These are phyloP conservation scores for Ganoderma multipileum DNA, from an alignment of 1,284 basidiomycete genomes.

Conservation along the genomic window DNA sequence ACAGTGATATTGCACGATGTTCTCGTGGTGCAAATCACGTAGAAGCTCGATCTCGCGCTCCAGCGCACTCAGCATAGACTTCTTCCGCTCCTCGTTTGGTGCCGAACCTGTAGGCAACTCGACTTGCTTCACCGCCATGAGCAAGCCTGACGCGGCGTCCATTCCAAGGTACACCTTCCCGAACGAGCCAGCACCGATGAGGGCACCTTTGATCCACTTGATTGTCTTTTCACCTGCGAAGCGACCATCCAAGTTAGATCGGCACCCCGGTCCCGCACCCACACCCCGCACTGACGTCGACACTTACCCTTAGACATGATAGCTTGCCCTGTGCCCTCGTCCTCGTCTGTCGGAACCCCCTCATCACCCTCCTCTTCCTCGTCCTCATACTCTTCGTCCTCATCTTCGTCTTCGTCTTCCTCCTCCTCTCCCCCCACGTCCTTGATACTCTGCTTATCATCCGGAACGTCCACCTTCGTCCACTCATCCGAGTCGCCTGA, in stretches of 20 bases:
- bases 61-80: slow-evolving; percentile 93
- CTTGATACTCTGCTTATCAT: slow-evolving; percentile 46
- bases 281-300: slow-evolving; percentile 7
- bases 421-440: slow-evolving; percentile 46
- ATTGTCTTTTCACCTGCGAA: slow-evolving; percentile 64
- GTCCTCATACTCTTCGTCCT: slow-evolving; percentile 46
- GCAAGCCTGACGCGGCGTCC: slow-evolving; percentile 91
- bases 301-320: slow-evolving; percentile 69
- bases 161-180: slow-evolving; percentile 97
- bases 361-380: slow-evolving; percentile 45
- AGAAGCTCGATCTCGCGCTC: slow-evolving; percentile 97
- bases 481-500: slow-evolving; percentile 68
- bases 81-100: slow-evolving; percentile 92
- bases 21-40: slow-evolving; percentile 94
- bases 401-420: slow-evolving; percentile 49
- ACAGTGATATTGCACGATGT: slow-evolving; percentile 99
- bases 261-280: slow-evolving; percentile 4
- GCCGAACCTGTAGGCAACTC: slow-evolving; percentile 89
- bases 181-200: slow-evolving; percentile 97
- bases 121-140: slow-evolving; percentile 99
- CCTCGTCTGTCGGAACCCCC: slow-evolving; percentile 53
- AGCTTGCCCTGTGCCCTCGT: slow-evolving; percentile 52
- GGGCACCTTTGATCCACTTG: slow-evolving; percentile 99
- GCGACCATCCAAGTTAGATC: slow-evolving; percentile 12
- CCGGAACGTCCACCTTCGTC: slow-evolving; percentile 64